These are phyloP conservation scores for Zasmidium angulare DNA, from an alignment of 2,329 filamentous ascomycete genomes.

Conservation along the genomic window DNA sequence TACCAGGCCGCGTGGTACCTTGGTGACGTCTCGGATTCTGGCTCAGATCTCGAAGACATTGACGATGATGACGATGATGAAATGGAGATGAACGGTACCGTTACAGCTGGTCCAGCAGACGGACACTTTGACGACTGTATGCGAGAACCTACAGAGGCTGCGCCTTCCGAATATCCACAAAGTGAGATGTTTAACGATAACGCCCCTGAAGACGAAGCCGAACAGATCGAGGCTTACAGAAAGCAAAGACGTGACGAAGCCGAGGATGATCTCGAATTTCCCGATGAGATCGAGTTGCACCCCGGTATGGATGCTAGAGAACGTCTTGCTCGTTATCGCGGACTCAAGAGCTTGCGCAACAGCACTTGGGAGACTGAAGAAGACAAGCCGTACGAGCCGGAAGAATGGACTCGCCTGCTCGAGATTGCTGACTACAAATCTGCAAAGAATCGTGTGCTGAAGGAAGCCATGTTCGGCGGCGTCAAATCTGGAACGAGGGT, in stretches of 20 bases:
- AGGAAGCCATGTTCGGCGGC: conserved; percentile 86
- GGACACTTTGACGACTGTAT: conserved; percentile 56
- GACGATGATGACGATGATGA: conserved; percentile 61
- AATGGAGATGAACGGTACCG: conserved; percentile 48
- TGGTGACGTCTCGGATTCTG: conserved; percentile 76
- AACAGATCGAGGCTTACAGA: conserved; percentile 79
- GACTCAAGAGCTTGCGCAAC: conserved; percentile 84
- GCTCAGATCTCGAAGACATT: conserved; percentile 74
- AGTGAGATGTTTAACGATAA: conserved; percentile 87
- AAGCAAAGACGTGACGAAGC: conserved; percentile 75
- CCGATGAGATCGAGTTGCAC: conserved; percentile 92
- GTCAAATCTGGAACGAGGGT: conserved; percentile 82
- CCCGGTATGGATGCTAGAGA: conserved; percentile 85
- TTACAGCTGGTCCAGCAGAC: conserved; percentile 71
- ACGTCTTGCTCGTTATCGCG: conserved; percentile 80
- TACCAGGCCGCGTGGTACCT: conserved; percentile 96
- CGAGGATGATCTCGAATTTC: conserved; percentile 90
- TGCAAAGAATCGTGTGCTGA: conserved; percentile 70
- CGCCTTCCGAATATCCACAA: conserved; percentile 83
- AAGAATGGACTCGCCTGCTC: conserved; percentile 83
- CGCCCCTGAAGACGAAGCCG: conserved; percentile 77
- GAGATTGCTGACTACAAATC: conserved; percentile 88
- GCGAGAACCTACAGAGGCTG: conserved; percentile 61
- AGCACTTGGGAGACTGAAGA: conserved; percentile 88
- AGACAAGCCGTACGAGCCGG: conserved; percentile 81